Conservation (phyloP, 2,329 filamentous ascomycete genomes). For the Paraphoma chrysanthemicola region DNA sequence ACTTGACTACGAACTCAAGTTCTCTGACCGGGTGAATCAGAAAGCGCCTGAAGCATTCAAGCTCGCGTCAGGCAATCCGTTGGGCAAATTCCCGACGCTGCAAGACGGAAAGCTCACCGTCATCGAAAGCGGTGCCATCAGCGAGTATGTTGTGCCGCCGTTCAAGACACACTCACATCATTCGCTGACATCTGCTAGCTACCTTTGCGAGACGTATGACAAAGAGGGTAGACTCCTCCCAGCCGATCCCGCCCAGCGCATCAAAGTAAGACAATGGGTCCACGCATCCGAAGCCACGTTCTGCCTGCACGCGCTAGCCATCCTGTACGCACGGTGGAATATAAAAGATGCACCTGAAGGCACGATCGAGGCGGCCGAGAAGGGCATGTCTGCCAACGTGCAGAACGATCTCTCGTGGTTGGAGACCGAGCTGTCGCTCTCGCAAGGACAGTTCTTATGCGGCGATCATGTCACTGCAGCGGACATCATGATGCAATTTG, state of each 20-base stretch:
- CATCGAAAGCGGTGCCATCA: slow-evolving; percentile 56
- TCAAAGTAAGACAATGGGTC: slow-evolving; percentile 52
- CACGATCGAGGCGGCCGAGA: slow-evolving; percentile 45
- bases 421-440: slow-evolving; percentile 50
- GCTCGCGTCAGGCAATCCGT: slow-evolving; percentile 45
- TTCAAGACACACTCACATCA: too few species aligned
- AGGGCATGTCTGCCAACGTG: slow-evolving; percentile 51
- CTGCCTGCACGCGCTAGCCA: slow-evolving; percentile 53
- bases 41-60: slow-evolving; percentile 54
- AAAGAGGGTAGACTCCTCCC: slow-evolving; percentile 47
- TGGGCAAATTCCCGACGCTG: slow-evolving; percentile 57
- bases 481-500: slow-evolving; percentile 57
- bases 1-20: slow-evolving; percentile 52
- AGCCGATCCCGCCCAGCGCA: slow-evolving; percentile 37
- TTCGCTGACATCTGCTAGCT: slow-evolving; percentile 40
- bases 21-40: slow-evolving; percentile 47
- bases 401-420: slow-evolving; percentile 56
- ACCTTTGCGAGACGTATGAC: slow-evolving; percentile 57
- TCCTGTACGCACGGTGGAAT: slow-evolving; percentile 55
- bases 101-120: slow-evolving; percentile 51
- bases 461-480: slow-evolving; percentile 53
- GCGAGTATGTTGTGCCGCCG: slow-evolving; percentile 44
- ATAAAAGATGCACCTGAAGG: slow-evolving; percentile 37
- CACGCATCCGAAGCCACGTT: slow-evolving; percentile 58
- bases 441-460: slow-evolving; percentile 49